Evolutionary conservation across 345 rosid species (phyloP), one percentile per base, ranked within the genome.

Genomic region (Aquilaria sinensis): DNA sequence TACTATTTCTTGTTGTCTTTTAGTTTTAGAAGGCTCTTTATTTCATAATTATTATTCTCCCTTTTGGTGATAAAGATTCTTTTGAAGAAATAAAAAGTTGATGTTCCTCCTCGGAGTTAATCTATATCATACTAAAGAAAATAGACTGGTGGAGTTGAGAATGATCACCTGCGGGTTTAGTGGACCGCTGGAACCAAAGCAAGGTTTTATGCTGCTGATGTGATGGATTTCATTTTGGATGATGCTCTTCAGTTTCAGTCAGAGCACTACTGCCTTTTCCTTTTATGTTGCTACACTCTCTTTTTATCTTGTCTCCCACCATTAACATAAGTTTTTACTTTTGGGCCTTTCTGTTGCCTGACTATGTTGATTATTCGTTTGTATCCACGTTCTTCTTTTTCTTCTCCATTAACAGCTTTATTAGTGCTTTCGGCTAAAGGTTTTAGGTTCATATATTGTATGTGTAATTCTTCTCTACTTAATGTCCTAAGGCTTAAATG

Each of bases 201-300:
- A 37, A 37, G 8, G 43, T 1, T 54, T 41, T 55, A 16, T 13
- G 9, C 56, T 43, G 50, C 50, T 60, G 62, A 16, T 14, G 31
- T 70, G 69, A 61, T 14, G 47, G 65, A 71, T 53, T 67, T 51
- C 65, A 2, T 49, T 63, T 67, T n/a, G 58, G 57, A 58, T 46
- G 51, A 30, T 23, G 23, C 23, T 29, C 29, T 66, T 6, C 1
- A 49, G 45, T 61, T 48, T 6, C n/a, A 2, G 23, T 23, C 45
- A 10, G 53, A 23, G 57, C 55, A 37, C 32, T 56, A 23, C 11
- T 48, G 56, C 51, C 49, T 56, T 68, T 13, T 49, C 62, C 51
- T 72, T 65, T 56, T 51, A 23, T 9, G 70, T 13, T 71, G 41
- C 48, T 43, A 33, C 30, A 57, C 56, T 46, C 31, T 45, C 12